These are phyloP conservation scores for Ustilago sp. DNA, from an alignment of 1,284 basidiomycete genomes.

Conservation along the genomic window DNA sequence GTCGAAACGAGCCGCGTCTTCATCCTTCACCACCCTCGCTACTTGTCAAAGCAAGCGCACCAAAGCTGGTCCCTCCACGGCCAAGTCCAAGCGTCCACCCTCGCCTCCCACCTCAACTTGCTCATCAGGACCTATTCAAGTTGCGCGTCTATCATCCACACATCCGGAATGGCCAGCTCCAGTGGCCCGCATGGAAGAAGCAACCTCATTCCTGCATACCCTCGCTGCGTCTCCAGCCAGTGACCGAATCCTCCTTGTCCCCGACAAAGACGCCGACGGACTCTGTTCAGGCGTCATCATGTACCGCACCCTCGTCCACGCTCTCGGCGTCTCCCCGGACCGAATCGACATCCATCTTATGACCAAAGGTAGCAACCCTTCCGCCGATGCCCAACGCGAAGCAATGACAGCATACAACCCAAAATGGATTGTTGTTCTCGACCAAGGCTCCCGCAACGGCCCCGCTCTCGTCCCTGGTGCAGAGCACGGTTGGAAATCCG, in stretches of 20 bases:
- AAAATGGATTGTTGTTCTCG: conserved; percentile 54
- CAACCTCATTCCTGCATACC: conserved; percentile 27
- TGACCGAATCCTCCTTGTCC: conserved; percentile 44
- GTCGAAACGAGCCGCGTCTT: conserved; percentile 21
- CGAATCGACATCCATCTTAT: conserved; percentile 53
- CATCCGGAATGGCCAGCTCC: conserved; percentile 50
- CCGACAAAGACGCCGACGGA: conserved; percentile 61
- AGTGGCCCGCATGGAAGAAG: conserved; percentile 20
- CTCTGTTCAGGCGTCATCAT: conserved; percentile 54
- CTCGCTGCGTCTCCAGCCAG: conserved; percentile 20
- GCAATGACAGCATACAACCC: conserved; percentile 38
- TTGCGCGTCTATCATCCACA: conserved; percentile 23
- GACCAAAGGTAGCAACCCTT: conserved; percentile 49
- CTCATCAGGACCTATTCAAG: conserved; percentile 14
- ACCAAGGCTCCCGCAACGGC: conserved; percentile 57
- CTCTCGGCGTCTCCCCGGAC: conserved; percentile 26
- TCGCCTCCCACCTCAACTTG: conserved; percentile 4
- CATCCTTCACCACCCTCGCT: not conserved
- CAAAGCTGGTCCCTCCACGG: not conserved
- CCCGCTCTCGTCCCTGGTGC: conserved; percentile 47
- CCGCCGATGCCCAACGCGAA: conserved; percentile 26
- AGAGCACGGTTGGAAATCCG: conserved; percentile 47
- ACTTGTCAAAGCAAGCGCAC: conserved; percentile 6
- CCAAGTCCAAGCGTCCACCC: not conserved
- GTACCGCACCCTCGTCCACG: conserved; percentile 49